These are phyloP conservation scores for Microcos paniculata DNA, from an alignment of 345 rosid genomes.

Conservation along the genomic window DNA sequence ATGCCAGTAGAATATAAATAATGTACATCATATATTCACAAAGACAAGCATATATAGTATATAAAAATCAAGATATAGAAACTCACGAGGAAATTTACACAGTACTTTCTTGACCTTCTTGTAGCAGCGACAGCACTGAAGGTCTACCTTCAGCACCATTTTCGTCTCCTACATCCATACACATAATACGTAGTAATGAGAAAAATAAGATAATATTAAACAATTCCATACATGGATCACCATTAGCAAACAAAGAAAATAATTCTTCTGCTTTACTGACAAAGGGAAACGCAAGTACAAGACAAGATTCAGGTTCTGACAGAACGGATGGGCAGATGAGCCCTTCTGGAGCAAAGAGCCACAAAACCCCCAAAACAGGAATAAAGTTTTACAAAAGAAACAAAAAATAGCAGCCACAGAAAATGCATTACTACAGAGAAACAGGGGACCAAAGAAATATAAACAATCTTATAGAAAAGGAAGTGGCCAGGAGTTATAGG, in stretches of 20 bases:
- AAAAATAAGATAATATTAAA: no score
- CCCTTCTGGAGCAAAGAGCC: background rate
- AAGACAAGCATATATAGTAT: background rate
- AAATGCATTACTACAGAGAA: background rate
- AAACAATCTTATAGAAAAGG: background rate
- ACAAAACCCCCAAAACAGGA: background rate
- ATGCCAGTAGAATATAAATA: background rate
- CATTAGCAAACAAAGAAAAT: background rate
- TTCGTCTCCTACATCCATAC: conserved; percentile 6
- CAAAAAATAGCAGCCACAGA: background rate
- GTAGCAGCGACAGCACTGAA: background rate
- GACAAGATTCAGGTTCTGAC: conserved; percentile 36
- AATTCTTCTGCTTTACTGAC: background rate
- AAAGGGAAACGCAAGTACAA: conserved; percentile 6
- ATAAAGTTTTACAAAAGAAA: background rate
- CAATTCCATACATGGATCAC: no score
- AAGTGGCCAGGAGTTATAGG: background rate
- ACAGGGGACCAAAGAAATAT: background rate
- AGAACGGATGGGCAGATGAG: conserved; percentile 7
- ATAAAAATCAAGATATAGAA: no score
- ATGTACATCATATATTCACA: background rate
- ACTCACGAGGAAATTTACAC: background rate
- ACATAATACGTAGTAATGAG: background rate
- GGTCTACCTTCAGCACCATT: conserved; percentile 9
- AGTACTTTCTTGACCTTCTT: conserved; percentile 9